Evolutionary conservation across 768 basidiomycete genomes (phyloP), one percentile per base, ranked within the genome.

Genomic region (Suillus spraguei): DNA sequence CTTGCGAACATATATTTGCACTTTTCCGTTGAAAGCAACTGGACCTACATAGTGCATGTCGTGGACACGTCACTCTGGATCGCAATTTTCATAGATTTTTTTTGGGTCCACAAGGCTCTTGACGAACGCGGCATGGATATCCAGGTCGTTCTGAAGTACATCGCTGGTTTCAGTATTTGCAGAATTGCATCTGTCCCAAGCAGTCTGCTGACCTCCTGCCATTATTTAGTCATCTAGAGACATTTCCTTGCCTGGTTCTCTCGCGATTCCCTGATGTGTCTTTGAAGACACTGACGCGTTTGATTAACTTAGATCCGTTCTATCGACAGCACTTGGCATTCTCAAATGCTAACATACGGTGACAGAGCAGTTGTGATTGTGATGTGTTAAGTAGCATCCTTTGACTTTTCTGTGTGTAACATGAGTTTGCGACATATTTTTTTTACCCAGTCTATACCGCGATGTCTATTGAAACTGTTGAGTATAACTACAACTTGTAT

Each of bases 351-450:
- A 17, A 28, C 16, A 50, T 50, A 28, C 49, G 17, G 16, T 17
- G 49, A 2, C 16, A 50, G 49, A 17, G 24, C 16, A 49, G 28
- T 16, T 24, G 16, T 49, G 16, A 49, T 16, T 49, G 49, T 28
- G 7, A 8, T 13, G 46, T 22, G 16, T 8, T 8, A 28, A 8
- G 24, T 17, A 28, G 16, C n/a, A n/a, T n/a, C n/a, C 11, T 22
- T 22, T 46, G 22, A 47, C 46, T 28, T 24, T 49, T 16, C 28
- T 50, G 24, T 28, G 17, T 50, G 24, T 16, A 16, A 49, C 1
- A 28, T 49, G 49, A 20, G 67, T 65, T 24, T 64, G 66, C 33
- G 79, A 82, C 68, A 80, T 39, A 74, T 72, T 63, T 76, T 82
- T 60, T 59, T 83, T 67, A 80, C 78, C 16, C 72, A 65, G 63